Evolutionary conservation across 306 rosid genomes (phyloP).

Genomic region (Citrullus colocynthis): DNA sequence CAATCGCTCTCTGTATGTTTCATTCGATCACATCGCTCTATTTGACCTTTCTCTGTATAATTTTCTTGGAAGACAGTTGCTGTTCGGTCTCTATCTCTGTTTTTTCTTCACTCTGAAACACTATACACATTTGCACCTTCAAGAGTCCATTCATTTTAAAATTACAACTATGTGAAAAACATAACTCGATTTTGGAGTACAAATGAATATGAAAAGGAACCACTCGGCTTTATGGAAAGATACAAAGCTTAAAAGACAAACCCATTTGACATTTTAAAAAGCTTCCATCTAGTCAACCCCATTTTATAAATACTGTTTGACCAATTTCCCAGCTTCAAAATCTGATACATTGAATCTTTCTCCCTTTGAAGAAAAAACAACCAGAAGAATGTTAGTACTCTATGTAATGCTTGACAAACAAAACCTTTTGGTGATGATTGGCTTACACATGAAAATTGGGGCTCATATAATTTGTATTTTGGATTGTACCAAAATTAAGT

Average conservation of each 20-base stretch:
- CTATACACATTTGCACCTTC: background rate
- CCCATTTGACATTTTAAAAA: background rate
- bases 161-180: background rate
- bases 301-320: background rate
- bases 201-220: background rate
- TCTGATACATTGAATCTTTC: background rate
- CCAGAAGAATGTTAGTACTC: background rate
- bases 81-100: background rate
- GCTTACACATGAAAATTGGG: background rate
- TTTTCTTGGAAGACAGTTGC: background rate
- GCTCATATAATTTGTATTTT: background rate
- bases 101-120: background rate
- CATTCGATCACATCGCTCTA: background rate
- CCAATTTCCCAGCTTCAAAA: background rate
- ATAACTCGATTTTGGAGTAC: background rate
- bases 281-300: background rate
- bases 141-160: background rate
- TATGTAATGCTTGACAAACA: background rate
- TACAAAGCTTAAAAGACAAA: background rate
- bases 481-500: background rate
- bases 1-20: background rate
- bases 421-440: background rate
- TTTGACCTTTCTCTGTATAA: background rate
- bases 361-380: background rate
- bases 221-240: background rate